A percentile compares a stretch with the other conserved stretches of the same genome.
Evolutionary conservation across 2,329 filamentous ascomycete genomes (phyloP).

Genomic region (Monosporascus cannonballus): DNA sequence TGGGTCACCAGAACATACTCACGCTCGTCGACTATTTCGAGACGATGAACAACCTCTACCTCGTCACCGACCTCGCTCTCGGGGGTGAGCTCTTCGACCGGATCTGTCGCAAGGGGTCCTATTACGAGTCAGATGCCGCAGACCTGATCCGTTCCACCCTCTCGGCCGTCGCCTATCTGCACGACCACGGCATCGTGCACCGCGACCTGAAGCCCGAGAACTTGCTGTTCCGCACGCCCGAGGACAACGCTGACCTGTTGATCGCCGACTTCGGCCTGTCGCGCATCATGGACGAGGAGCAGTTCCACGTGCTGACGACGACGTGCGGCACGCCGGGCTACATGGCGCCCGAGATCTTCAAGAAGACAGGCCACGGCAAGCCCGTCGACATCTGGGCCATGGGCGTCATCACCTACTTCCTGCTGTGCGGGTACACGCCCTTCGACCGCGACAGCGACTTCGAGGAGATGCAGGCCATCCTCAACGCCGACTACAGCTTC

Average conservation of each 20-base stretch:
- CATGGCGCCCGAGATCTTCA: constrained; percentile 99
- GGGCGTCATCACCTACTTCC: constrained; percentile 97
- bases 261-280: constrained; percentile 96
- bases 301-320: constrained; percentile 95
- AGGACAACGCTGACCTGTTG: constrained; percentile 93
- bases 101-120: constrained; percentile 96
- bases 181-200: constrained; percentile 98
- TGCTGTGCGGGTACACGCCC: constrained; percentile 95
- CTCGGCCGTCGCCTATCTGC: constrained; percentile 95
- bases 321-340: constrained; percentile 97
- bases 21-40: constrained; percentile 99
- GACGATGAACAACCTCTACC: constrained; percentile 98
- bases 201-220: constrained; percentile 98
- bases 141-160: constrained; percentile 92
- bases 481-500: constrained; percentile 94
- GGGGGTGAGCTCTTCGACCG: constrained; percentile 97
- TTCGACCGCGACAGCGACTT: constrained; percentile 97
- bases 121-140: constrained; percentile 95
- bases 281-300: constrained; percentile 97
- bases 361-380: constrained; percentile 96
- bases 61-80: constrained; percentile 93
- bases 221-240: constrained; percentile 89
- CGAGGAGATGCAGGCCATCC: constrained; percentile 98
- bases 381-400: constrained; percentile 98
- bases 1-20: constrained; percentile 97